Evolutionary conservation across 352 stramenopile genomes (phyloP), one percentile per base, ranked within the genome.

Genomic region (Phytophthora nicotianae): DNA sequence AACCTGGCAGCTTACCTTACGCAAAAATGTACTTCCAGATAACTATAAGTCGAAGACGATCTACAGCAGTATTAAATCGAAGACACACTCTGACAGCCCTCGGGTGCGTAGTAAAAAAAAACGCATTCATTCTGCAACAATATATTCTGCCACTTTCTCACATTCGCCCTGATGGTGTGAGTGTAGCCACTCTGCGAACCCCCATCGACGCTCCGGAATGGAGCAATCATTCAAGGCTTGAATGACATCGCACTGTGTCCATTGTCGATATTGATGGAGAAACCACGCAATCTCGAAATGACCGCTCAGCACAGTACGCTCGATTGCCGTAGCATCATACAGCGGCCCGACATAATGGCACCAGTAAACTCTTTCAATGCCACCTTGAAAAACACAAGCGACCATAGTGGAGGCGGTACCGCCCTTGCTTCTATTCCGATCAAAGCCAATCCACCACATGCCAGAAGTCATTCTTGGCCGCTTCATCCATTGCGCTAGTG

Each of bases 391-490:
- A 2, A 13, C 32, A 38, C 5, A 38, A 3, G 32, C 9, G 32
- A 13, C 2, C 9, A 38, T 38, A 1, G 11, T 38, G 32, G 32
- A 9, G 11, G 32, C 32, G n/a, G 32, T 17, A 38, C 32, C 10
- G 13, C 32, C 32, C n/a, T 38, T 13, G 2, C 11, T 38, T 13
- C 32, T 5, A 38, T 38, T 38, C 32, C 13, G 32, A 38, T n/a
- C 32, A 5, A n/a, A 70, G 49, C 48, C 48, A 70, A 17, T 63
- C 29, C 4, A 58, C 35, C 8, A 62, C 46, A 6, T 53, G 5
- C 13, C 52, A 37, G 23, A 57, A 46, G 9, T 35, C 35, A 24
- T 53, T 40, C n/a, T 7, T 24, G 24, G 50, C 43, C n/a, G 59
- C 59, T 23, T 7, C 5, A 43, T 57, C 26, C 52, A 68, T 68